Evolutionary conservation across 163 green algal species (phyloP), one percentile per base, ranked within the genome.

Genomic region (Prototheca stagnorum): DNA sequence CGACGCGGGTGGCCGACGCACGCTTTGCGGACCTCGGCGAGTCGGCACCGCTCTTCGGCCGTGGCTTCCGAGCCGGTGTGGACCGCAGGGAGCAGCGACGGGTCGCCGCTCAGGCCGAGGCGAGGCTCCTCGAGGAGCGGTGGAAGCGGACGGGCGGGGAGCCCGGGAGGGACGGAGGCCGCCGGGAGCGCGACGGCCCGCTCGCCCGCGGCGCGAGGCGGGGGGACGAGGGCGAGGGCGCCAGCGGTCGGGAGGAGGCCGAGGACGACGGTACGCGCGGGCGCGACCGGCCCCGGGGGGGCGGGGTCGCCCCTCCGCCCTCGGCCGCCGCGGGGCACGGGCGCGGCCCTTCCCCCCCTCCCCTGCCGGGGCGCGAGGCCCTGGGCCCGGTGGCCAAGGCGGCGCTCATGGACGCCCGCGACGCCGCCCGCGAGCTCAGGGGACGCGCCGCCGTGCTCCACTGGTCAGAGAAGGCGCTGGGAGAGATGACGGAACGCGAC

Each of bases 71-170:
- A 4, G 88, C 82, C 3, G 88, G 88, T 36, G 82, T 96, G 36
- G 88, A 96, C 64, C 68, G 80, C 1, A 70, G 80, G 16, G 88
- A 94, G 69, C 88, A 96, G 69, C 92, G 87, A 61, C 92, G 89
- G 65, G 55, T 57, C 42, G 56, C 62, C 6, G 78, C 76, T 1
- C 41, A 56, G 14, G 51, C 72, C n/a, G 74, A 89, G 62, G 53
- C 61, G 0, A 70, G 77, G 21, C 56, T 84, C 37, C 50, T 86
- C 42, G 45, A 44, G 3, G 75, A 81, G 53, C 53, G 72, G 56
- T 65, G 73, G 16, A 28, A 57, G 53, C 29, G 49, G 4, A 16
- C 60, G 22, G 78, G 78, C n/a, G 56, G 75, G 1, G 44, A 51
- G 17, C 68, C 84, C 50, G 84, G 67, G 0, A 44, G 51, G 2